Conservation (phyloP, 192 early-diverging fungal species). For the Coemansia sp. region DNA sequence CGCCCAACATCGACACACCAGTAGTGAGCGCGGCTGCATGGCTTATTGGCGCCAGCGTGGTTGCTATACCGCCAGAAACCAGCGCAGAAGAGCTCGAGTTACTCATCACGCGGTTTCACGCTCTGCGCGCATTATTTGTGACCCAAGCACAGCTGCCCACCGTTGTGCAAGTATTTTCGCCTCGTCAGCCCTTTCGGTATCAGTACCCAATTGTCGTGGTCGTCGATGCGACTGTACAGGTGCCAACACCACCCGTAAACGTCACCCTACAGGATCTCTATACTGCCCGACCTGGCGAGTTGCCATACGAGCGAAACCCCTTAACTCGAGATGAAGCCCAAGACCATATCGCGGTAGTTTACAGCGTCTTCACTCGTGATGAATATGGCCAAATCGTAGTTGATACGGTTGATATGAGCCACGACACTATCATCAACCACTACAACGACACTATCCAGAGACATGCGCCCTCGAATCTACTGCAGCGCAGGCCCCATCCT, state of each 20-base stretch:
- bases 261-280: constrained; percentile 21
- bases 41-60: constrained; percentile 27
- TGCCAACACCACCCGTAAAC: not conserved
- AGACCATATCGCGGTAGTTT: constrained; percentile 25
- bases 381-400: not conserved
- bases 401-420: constrained; percentile 15
- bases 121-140: constrained; percentile 28
- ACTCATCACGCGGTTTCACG: constrained; percentile 16
- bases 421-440: constrained; percentile 20
- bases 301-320: constrained; percentile 7
- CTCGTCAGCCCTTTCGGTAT: not conserved
- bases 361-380: constrained; percentile 14
- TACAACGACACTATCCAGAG: constrained; percentile 18
- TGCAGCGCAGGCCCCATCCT: constrained; percentile 11
- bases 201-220: not conserved
- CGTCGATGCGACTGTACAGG: not conserved
- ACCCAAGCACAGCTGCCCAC: constrained; percentile 8
- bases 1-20: constrained; percentile 34
- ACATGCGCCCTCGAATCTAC: not conserved
- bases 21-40: constrained; percentile 38
- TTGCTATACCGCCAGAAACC: constrained; percentile 26
- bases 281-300: not conserved
- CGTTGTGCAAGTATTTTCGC: constrained; percentile 12
- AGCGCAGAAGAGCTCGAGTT: constrained; percentile 10
- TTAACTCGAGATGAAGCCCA: constrained; percentile 25